Evolutionary conservation across 164 flowering plant species (phyloP).

Genomic region (Annona squamosa): DNA sequence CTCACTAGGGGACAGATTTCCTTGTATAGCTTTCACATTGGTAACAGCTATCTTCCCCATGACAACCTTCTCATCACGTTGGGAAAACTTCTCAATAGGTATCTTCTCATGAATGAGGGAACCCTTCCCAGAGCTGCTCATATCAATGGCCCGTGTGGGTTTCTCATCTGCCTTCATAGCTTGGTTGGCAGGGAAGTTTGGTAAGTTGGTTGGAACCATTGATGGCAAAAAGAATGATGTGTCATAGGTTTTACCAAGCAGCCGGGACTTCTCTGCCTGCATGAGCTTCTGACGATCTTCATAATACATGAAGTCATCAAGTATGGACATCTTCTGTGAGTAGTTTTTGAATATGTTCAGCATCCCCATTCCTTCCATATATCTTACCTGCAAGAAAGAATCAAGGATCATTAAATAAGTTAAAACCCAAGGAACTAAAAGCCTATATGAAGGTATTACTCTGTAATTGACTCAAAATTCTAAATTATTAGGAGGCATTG

Average conservation of each 20-base stretch:
- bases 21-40: too few relatives aligned
- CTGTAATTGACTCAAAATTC: neutral
- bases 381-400: slow-evolving; percentile 41
- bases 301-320: slow-evolving; percentile 69
- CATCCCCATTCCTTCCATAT: slow-evolving; percentile 66
- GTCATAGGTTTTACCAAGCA: slow-evolving; percentile 32
- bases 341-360: slow-evolving; percentile 58
- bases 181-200: slow-evolving; percentile 14
- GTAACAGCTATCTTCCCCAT: too few relatives aligned
- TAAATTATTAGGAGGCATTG: neutral
- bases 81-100: too few relatives aligned
- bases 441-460: neutral
- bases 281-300: slow-evolving; percentile 58
- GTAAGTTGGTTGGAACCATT: slow-evolving; percentile 33
- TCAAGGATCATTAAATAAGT: neutral
- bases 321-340: slow-evolving; percentile 41
- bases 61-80: too few relatives aligned
- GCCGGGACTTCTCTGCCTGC: slow-evolving; percentile 53
- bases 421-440: neutral
- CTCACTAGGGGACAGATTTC: too few relatives aligned
- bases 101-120: neutral
- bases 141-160: slow-evolving; percentile 7
- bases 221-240: slow-evolving; percentile 29
- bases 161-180: slow-evolving; percentile 20
- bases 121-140: slow-evolving; percentile 12